These are phyloP conservation scores for Pascua guehoae DNA, from an alignment of 1,284 basidiomycete species.

Conservation along the genomic window DNA sequence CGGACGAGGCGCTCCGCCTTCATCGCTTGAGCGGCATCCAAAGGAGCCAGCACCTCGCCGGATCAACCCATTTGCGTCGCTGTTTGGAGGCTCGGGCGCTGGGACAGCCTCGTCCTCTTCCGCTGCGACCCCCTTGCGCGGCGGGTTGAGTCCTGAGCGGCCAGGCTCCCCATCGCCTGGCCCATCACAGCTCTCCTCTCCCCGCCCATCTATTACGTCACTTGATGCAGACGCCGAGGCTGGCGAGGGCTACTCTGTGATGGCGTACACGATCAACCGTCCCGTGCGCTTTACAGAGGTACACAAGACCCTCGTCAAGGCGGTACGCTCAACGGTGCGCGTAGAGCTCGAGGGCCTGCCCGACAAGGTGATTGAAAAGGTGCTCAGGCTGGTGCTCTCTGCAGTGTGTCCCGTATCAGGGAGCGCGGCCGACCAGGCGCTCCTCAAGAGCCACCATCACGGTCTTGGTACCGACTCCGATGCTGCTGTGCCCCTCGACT, in stretches of 20 bases:
- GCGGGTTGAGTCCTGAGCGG: slow-evolving; percentile 10
- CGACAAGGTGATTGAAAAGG: slow-evolving; percentile 63
- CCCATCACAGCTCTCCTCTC: slow-evolving; percentile 22
- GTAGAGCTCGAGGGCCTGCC: slow-evolving; percentile 56
- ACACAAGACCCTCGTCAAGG: slow-evolving; percentile 59
- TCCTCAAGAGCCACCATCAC: slow-evolving; percentile 29
- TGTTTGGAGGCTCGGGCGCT: slow-evolving; percentile 31
- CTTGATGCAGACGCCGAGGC: slow-evolving; percentile 20
- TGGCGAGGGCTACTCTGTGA: slow-evolving; percentile 40
- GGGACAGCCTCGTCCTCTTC: neutral
- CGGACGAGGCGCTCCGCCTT: slow-evolving; percentile 18
- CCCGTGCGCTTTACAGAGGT: slow-evolving; percentile 53
- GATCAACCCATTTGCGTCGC: slow-evolving; percentile 45
- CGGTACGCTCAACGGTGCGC: slow-evolving; percentile 60
- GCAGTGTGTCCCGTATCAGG: slow-evolving; percentile 22
- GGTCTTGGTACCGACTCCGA: slow-evolving; percentile 2
- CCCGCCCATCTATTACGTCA: slow-evolving; percentile 33
- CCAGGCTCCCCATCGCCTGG: slow-evolving; percentile 47
- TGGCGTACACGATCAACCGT: slow-evolving; percentile 42
- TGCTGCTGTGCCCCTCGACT: slow-evolving; percentile 25
- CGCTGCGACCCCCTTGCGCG: neutral
- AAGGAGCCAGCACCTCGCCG: slow-evolving; percentile 21
- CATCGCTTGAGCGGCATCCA: slow-evolving; percentile 16
- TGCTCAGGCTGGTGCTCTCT: slow-evolving; percentile 47
- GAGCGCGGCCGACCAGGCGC: slow-evolving; percentile 18